Conservation (phyloP, 2,329 filamentous ascomycete species). For the Bipolaris cookei region DNA sequence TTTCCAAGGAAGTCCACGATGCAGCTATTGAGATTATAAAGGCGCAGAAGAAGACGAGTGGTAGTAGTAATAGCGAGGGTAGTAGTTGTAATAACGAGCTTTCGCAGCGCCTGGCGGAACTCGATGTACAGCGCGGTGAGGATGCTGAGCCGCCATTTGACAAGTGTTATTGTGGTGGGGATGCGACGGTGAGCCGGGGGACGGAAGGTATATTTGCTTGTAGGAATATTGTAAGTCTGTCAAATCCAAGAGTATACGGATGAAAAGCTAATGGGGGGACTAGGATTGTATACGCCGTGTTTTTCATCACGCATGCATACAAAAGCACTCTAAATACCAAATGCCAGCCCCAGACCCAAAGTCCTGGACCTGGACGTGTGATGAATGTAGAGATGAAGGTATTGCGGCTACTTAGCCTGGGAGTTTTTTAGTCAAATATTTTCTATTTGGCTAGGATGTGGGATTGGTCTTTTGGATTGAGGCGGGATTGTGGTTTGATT, state of each 20-base stretch:
- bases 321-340: conserved; percentile 9
- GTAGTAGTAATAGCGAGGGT: no score
- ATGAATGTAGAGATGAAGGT: conserved; percentile 9
- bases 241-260: background rate
- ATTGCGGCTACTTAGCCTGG: background rate
- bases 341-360: background rate
- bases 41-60: background rate
- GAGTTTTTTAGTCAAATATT: background rate
- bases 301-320: conserved; percentile 31
- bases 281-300: conserved; percentile 31
- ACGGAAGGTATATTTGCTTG: conserved; percentile 21
- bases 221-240: conserved; percentile 22
- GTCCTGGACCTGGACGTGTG: conserved; percentile 16
- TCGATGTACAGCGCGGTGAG: conserved; percentile 9
- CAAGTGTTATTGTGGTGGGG: conserved; percentile 29
- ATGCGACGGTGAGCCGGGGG: conserved; percentile 16
- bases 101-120: conserved; percentile 6
- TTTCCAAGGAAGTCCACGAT: conserved; percentile 29
- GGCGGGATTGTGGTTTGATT: no score
- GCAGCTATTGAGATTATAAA: conserved; percentile 24
- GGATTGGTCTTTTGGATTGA: no score
- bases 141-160: conserved; percentile 17
- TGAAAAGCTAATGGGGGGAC: background rate
- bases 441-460: no score
- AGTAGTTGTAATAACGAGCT: background rate